Base-by-base conservation (phyloP, 2,329 filamentous ascomycete species). In the Alternaria consortialis region DNA sequence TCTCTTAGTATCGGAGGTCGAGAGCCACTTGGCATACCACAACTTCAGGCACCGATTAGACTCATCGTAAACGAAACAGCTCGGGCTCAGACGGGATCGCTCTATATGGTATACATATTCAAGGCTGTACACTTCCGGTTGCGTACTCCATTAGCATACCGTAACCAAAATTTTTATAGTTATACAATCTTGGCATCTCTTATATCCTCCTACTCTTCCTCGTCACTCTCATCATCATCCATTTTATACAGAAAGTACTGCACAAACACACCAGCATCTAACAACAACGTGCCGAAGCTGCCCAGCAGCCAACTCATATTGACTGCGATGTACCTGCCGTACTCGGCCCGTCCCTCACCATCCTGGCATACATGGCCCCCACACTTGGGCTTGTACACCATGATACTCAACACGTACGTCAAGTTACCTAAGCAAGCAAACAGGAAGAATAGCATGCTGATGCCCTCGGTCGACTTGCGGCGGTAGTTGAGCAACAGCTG, bases 381-480 rank as follows among this genome's bases (percentile, higher is more conserved):
- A 68, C 92, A 97, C 31, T 86, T 82, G 0, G 94, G 92, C 60
- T 94, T 92, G 74, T 93, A 98, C 1, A 93, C 94, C 65, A 98
- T 85, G 69, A 99, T 98, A 37, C 90, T 94, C 37, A 97, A 82
- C 17, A 97, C 94, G 73, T 96, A 98, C 0, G 94, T 97, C 66
- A 97, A 79, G 77, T 99, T 99, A 2, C 95, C 95, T 6, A 98
- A 87, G 75, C 94, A 98, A 5, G 95, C 95, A 77, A 99, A 98
- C 23, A 98, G 84, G 82, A 98, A 98, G 81, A 98, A 99, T 11
- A 98, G 85, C 81, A 97, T 89, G 66, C 91, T 94, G 20, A 99
- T 90, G 4, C 95, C 95, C 57, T 98, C 94, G 1, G 94, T 97
- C 43, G 90, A 94, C 81, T 97, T 97, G 64, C 95, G 90, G 20